Percentiles rank a stretch among this genome's conserved stretches.
These are phyloP conservation scores for Podaxis sp. DNA, from an alignment of 768 basidiomycete genomes.

Conservation along the genomic window DNA sequence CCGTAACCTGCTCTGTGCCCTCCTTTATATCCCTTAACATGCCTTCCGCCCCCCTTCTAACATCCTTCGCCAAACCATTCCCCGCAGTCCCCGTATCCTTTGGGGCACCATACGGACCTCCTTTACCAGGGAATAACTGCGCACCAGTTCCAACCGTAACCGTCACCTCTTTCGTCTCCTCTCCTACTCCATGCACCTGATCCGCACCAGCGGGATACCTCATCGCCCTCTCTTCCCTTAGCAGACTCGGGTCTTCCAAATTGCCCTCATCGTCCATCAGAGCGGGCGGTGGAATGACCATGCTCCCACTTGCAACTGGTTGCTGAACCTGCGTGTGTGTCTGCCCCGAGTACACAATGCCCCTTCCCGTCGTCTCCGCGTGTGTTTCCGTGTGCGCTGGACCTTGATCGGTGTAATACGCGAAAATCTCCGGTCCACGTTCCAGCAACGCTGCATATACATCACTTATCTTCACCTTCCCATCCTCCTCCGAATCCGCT, in stretches of 20 bases:
- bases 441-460: slow-evolving; percentile 22
- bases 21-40: no score
- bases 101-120: slow-evolving; percentile 26
- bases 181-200: not conserved
- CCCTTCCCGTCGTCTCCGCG: slow-evolving; percentile 16
- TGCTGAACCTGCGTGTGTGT: not conserved
- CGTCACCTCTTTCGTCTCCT: slow-evolving; percentile 25
- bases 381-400: not conserved
- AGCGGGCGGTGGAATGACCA: slow-evolving; percentile 21
- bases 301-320: not conserved
- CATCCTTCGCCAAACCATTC: slow-evolving; percentile 17
- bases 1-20: no score
- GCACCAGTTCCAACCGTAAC: slow-evolving; percentile 35
- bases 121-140: slow-evolving; percentile 33
- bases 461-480: slow-evolving; percentile 16
- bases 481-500: slow-evolving; percentile 12
- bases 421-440: not conserved
- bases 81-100: slow-evolving; percentile 17
- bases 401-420: not conserved
- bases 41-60: no score
- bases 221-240: slow-evolving; percentile 17
- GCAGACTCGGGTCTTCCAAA: slow-evolving; percentile 11
- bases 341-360: slow-evolving; percentile 22
- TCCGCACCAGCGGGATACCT: not conserved
- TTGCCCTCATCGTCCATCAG: slow-evolving; percentile 12